These are phyloP conservation scores for Taphrina deformans DNA, from an alignment of 1,139 yeast species.

Conservation along the genomic window DNA sequence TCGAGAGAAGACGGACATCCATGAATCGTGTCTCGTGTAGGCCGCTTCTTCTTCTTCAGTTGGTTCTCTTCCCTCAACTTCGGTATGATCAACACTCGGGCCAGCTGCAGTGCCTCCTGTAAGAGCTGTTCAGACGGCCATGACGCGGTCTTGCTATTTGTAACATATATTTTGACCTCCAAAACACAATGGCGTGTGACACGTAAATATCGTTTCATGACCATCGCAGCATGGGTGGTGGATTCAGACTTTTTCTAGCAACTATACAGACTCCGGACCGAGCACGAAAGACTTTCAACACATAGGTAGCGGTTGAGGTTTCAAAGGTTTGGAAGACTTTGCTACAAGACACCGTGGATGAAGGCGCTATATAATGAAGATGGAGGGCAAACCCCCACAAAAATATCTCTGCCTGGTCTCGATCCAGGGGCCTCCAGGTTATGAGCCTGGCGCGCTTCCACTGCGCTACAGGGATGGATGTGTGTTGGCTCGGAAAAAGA, in stretches of 20 bases:
- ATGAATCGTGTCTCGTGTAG: conserved; percentile 28
- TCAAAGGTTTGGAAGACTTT: too few relatives aligned
- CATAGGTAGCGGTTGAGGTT: too few relatives aligned
- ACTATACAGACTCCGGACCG: too few relatives aligned
- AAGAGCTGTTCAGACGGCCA: conserved; percentile 12
- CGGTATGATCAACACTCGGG: conserved; percentile 26
- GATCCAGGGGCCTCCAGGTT: conserved; percentile 99
- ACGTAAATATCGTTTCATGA: conserved; percentile 26
- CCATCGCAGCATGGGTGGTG: too few relatives aligned
- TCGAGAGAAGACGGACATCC: not conserved
- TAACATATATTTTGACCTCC: conserved; percentile 26
- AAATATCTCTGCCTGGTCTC: conserved; percentile 97
- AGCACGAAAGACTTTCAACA: too few relatives aligned
- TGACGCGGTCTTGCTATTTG: not conserved
- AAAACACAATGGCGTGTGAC: conserved; percentile 18
- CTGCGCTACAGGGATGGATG: conserved; percentile 71
- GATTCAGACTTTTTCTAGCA: too few relatives aligned
- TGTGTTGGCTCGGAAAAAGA: not conserved
- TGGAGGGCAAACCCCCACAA: conserved; percentile 31
- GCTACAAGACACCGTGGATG: too few relatives aligned
- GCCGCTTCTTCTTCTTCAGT: conserved; percentile 10
- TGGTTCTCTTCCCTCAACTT: conserved; percentile 31
- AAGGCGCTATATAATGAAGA: too few relatives aligned
- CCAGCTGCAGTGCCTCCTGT: conserved; percentile 1
- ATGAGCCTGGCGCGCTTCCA: conserved; percentile 99